Percentiles rank a stretch among this genome's conserved stretches.
Evolutionary conservation across 2,329 filamentous ascomycete species (phyloP).

Genomic region (Aspergillus novoparasiticus): DNA sequence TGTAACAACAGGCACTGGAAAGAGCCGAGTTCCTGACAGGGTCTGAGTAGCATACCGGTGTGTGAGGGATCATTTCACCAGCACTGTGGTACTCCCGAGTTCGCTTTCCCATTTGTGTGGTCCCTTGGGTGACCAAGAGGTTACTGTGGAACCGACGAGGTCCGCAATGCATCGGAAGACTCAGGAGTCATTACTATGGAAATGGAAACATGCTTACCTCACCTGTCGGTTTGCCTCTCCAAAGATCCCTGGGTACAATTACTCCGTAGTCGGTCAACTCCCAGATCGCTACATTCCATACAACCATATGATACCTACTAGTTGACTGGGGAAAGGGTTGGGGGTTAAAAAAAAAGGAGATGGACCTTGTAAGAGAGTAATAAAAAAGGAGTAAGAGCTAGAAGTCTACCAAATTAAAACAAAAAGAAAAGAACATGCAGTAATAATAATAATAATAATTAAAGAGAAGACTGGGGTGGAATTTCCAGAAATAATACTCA

Average conservation of each 20-base stretch:
- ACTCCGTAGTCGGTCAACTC: neutral
- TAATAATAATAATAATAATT: neutral
- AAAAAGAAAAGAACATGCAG: neutral
- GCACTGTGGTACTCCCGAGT: neutral
- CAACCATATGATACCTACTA: neutral
- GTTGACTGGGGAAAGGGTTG: neutral
- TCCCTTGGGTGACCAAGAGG: conserved; percentile 2
- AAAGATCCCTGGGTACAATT: neutral
- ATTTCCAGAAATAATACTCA: conserved; percentile 3
- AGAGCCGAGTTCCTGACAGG: conserved; percentile 6
- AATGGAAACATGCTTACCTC: conserved; percentile 3
- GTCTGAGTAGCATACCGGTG: neutral
- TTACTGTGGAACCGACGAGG: conserved; percentile 8
- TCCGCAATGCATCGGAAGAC: conserved; percentile 8
- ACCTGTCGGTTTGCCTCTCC: neutral
- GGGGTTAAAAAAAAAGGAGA: neutral
- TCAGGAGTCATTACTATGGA: conserved; percentile 4
- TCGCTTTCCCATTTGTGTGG: conserved; percentile 3
- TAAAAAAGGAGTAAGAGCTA: neutral
- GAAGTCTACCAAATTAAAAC: neutral
- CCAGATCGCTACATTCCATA: neutral
- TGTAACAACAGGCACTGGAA: neutral
- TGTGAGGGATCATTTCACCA: conserved; percentile 1
- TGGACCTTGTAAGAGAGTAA: neutral
- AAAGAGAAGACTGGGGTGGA: neutral